These are phyloP conservation scores for Mortierella claussenii DNA, from an alignment of 192 early-diverging fungal species.

Conservation along the genomic window DNA sequence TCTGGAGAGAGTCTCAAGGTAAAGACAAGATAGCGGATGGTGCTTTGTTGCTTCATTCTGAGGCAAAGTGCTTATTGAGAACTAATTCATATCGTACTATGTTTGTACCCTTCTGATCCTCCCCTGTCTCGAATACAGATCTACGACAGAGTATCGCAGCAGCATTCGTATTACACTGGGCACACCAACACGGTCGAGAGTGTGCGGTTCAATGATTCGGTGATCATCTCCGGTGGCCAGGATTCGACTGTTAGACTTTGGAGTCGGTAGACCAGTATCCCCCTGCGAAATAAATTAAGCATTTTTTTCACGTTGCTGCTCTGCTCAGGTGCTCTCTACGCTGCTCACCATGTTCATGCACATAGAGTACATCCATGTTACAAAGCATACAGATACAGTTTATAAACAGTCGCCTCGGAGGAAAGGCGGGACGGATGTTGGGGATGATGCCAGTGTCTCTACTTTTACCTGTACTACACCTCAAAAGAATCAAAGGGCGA, in stretches of 20 bases:
- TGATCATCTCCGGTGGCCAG: slow-evolving; percentile 68
- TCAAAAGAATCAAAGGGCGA: too few relatives aligned
- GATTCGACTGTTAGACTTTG: slow-evolving; percentile 75
- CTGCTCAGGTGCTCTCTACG: too few relatives aligned
- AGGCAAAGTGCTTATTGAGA: background rate
- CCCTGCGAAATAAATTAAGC: slow-evolving; percentile 6
- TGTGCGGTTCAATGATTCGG: slow-evolving; percentile 54
- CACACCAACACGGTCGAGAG: slow-evolving; percentile 58
- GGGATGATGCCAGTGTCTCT: too few relatives aligned
- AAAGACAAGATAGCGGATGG: background rate
- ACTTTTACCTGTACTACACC: too few relatives aligned
- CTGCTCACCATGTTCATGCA: too few relatives aligned
- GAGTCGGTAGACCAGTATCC: slow-evolving; percentile 56
- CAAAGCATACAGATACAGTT: too few relatives aligned
- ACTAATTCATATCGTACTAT: too few relatives aligned
- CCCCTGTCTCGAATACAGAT: slow-evolving; percentile 43
- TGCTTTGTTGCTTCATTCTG: background rate
- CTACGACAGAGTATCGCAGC: slow-evolving; percentile 74
- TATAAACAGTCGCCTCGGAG: too few relatives aligned
- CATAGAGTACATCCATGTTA: too few relatives aligned
- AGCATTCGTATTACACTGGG: slow-evolving; percentile 64
- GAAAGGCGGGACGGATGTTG: too few relatives aligned
- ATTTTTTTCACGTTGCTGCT: too few relatives aligned
- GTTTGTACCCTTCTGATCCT: too few relatives aligned
- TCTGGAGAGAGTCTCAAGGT: slow-evolving; percentile 60